Evolutionary conservation across 108 stramenopile genomes (phyloP), one percentile per base, ranked within the genome.

Genomic region (Cylindrotheca closterium): DNA sequence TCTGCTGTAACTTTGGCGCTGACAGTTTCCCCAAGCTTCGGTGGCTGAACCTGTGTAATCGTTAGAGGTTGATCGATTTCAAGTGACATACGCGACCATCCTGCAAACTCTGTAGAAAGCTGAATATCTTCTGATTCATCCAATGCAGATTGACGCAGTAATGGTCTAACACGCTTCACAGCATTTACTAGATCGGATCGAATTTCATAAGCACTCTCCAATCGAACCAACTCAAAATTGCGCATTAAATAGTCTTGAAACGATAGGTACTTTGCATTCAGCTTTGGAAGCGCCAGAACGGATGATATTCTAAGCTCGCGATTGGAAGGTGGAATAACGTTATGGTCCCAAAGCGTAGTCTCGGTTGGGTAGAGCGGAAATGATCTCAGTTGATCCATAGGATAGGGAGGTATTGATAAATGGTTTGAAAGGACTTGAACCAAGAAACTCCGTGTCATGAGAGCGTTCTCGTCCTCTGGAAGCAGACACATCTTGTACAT

Each of bases 131-230:
- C 75, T 19, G 71, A 63, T 46, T 72, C 72, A 26, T 62, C 75
- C 15, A 72, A 37, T 28, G 46, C 73, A 42, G 68, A 34, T 47
- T 78, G 65, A 50, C 79, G 71, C 51, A 78, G 59, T 0, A 84
- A 65, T 12, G 92, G 92, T 19, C 73, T 76, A 47, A 83, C 74
- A 17, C 96, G 82, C 37, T 79, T 78, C 21, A 98, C 73, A 0
- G 92, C 94, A 67, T 96, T 87, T 4, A 93, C 85, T 47, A 98
- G 60, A 65, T 97, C 98, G 1, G 75, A 77, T 29, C 98, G 78
- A 57, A 98, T 96, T 62, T 95, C 96, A 58, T 96, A 96, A 0
- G 98, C 95, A 42, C 78, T 85, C 74, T 97, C 96, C 17, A 97
- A 60, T 21, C 92, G 85, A 42, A 88, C 89, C 31, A 98, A 78